Evolutionary conservation across 2,329 filamentous ascomycete genomes (phyloP).

Genomic region (Colletotrichum melonis): DNA sequence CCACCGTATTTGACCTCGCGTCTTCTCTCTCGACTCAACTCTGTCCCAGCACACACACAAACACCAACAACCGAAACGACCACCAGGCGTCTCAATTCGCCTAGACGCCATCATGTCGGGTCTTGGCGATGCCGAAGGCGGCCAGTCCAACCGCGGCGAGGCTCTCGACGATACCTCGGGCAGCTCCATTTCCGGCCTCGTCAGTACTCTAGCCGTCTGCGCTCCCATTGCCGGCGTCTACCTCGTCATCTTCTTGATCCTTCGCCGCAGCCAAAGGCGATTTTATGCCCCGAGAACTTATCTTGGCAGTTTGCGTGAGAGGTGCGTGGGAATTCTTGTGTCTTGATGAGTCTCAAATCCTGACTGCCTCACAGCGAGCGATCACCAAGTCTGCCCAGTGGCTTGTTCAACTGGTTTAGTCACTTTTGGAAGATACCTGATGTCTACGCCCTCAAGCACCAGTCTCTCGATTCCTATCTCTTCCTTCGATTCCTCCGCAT

Average conservation of each 20-base stretch:
- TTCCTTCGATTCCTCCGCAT: conserved; percentile 88
- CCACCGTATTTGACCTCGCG: not conserved
- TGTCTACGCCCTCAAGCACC: conserved; percentile 82
- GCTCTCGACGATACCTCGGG: not conserved
- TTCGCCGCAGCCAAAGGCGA: conserved; percentile 57
- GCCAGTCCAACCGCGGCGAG: conserved; percentile 16
- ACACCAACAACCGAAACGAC: not conserved
- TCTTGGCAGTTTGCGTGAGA: conserved; percentile 56
- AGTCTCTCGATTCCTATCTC: conserved; percentile 87
- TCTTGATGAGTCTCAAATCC: not conserved
- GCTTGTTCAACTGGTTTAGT: conserved; percentile 72
- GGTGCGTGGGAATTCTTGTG: conserved; percentile 40
- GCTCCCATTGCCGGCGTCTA: conserved; percentile 56
- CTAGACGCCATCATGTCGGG: conserved; percentile 19
- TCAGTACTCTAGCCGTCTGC: conserved; percentile 65
- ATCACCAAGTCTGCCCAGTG: conserved; percentile 65
- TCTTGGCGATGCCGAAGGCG: not conserved
- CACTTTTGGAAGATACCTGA: conserved; percentile 75
- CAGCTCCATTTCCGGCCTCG: conserved; percentile 45
- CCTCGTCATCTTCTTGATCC: conserved; percentile 55
- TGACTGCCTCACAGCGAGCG: conserved; percentile 57
- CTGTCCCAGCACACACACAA: not conserved
- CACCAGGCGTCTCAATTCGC: conserved; percentile 3
- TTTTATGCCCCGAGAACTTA: conserved; percentile 64
- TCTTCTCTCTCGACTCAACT: not conserved